These are phyloP conservation scores for Globisporangium paddicum DNA, from an alignment of 352 stramenopile species.

Conservation along the genomic window DNA sequence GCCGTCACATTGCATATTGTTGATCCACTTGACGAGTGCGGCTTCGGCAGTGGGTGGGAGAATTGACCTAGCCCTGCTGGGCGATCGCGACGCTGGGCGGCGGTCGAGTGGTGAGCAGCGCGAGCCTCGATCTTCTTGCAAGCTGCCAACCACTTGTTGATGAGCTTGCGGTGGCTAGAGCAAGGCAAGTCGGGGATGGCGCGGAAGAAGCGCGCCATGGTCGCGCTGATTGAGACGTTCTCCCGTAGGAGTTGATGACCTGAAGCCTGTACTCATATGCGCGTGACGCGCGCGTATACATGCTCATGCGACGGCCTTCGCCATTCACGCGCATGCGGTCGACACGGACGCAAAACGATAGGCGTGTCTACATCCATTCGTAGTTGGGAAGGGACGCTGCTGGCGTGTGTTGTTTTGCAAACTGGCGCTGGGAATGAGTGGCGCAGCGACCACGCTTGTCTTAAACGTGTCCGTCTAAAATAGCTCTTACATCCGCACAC, in stretches of 20 bases:
- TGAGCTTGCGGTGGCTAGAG: conserved; percentile 3
- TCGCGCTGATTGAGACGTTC: not conserved
- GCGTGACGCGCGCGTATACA: not conserved
- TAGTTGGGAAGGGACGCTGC: not conserved
- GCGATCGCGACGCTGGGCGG: conserved; percentile 2
- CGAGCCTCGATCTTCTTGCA: not conserved
- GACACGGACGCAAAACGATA: not conserved
- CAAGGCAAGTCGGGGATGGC: not conserved
- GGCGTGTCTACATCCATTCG: not conserved
- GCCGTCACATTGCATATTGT: conserved; percentile 7
- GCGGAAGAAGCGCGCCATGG: not conserved
- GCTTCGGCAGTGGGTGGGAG: not conserved
- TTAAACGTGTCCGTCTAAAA: not conserved
- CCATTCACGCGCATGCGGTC: not conserved
- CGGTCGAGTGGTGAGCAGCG: not conserved
- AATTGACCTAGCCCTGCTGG: not conserved
- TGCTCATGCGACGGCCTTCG: not conserved
- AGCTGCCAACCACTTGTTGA: conserved; percentile 1
- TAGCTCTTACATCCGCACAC: not conserved
- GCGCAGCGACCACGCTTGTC: not conserved
- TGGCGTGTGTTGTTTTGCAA: not conserved
- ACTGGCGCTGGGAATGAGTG: not conserved
- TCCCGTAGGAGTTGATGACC: not conserved
- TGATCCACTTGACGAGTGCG: conserved; percentile 3
- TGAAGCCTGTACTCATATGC: not conserved